Conservation (phyloP, 2,329 filamentous ascomycete species). For the Neofusicoccum cordaticola region DNA sequence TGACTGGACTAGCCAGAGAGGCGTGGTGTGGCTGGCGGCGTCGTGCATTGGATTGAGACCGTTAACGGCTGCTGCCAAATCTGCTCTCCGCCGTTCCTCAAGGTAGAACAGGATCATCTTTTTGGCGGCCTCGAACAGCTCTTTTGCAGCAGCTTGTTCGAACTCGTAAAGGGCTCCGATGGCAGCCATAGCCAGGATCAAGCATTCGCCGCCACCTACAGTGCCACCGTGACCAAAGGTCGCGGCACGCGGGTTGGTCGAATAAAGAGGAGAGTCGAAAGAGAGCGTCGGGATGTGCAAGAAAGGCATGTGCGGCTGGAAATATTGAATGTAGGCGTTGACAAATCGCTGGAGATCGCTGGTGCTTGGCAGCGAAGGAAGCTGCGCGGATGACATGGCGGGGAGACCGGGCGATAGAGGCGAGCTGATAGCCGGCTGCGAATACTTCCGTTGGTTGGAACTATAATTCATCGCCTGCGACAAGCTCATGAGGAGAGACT, state of each 20-base stretch:
- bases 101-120: conserved; percentile 93
- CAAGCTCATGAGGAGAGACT: conserved; percentile 60
- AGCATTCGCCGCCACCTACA: conserved; percentile 77
- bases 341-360: conserved; percentile 87
- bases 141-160: conserved; percentile 74
- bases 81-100: conserved; percentile 83
- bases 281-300: conserved; percentile 87
- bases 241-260: conserved; percentile 59
- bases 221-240: conserved; percentile 55
- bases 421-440: conserved; percentile 56
- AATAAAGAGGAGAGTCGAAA: conserved; percentile 74
- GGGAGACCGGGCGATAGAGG: conserved; percentile 41
- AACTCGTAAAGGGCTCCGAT: conserved; percentile 83
- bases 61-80: conserved; percentile 63
- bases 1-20: conserved; percentile 91
- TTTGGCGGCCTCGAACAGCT: conserved; percentile 89
- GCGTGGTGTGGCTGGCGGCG: conserved; percentile 68
- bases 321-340: conserved; percentile 83
- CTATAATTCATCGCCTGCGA: conserved; percentile 58
- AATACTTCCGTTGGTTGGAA: conserved; percentile 55
- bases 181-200: conserved; percentile 85
- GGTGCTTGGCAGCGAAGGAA: conserved; percentile 69
- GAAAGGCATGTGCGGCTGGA: conserved; percentile 94
- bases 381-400: conserved; percentile 39
- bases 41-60: conserved; percentile 54